Evolutionary conservation across 139 green algal species (phyloP).

Genomic region (Picochlorum costavermella): DNA sequence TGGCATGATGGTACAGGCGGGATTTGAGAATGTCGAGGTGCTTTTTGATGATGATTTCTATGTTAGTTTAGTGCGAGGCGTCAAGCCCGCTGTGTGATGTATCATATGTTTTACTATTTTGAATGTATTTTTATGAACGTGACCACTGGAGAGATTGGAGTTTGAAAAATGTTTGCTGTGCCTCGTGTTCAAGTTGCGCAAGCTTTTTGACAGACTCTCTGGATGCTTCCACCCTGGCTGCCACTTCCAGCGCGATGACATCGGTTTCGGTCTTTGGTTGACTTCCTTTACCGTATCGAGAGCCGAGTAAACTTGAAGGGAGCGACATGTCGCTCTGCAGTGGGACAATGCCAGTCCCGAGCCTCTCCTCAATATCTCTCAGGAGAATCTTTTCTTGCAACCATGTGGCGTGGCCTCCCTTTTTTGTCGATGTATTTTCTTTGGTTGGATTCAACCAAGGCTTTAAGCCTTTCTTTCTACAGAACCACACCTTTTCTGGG

Average conservation of each 20-base stretch:
- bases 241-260: constrained; percentile 10
- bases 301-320: constrained; percentile 23
- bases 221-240: constrained; percentile 37
- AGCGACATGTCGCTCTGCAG: constrained; percentile 54
- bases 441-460: constrained; percentile 65
- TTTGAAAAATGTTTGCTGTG: constrained; percentile 52
- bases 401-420: constrained; percentile 70
- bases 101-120: constrained; percentile 10
- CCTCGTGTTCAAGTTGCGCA: constrained; percentile 48
- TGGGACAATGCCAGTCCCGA: constrained; percentile 32
- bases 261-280: not conserved
- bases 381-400: constrained; percentile 57
- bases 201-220: constrained; percentile 45
- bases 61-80: not conserved
- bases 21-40: constrained; percentile 2
- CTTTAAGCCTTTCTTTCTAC: constrained; percentile 64
- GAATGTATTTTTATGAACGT: not conserved
- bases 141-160: no score
- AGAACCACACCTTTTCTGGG: constrained; percentile 69
- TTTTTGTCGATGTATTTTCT: constrained; percentile 44
- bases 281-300: constrained; percentile 22
- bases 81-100: constrained; percentile 7
- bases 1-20: not conserved
- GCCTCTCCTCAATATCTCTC: constrained; percentile 51
- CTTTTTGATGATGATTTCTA: constrained; percentile 8